Evolutionary conservation across 495 filamentous ascomycete species (phyloP).

Genomic region (Penicillium flavigenum): DNA sequence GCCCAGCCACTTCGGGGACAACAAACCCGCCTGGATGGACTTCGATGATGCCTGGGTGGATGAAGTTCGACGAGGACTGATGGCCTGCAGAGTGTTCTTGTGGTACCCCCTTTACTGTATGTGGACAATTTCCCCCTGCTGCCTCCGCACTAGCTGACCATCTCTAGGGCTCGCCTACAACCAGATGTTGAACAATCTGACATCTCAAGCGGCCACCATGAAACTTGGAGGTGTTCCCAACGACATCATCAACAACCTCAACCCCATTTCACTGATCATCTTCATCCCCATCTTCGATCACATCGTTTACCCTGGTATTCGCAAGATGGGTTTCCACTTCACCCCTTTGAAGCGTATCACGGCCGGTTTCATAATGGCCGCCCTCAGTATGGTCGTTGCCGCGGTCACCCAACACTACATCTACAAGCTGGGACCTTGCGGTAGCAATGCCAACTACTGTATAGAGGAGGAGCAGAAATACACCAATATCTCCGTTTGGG

Average conservation of each 20-base stretch:
- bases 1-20: constrained; percentile 53
- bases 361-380: constrained; percentile 60
- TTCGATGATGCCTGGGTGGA: constrained; percentile 77
- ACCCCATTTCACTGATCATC: constrained; percentile 74
- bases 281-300: constrained; percentile 74
- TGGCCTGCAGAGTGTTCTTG: constrained; percentile 65
- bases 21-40: constrained; percentile 58
- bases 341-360: constrained; percentile 75
- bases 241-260: constrained; percentile 75
- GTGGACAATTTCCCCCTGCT: background rate
- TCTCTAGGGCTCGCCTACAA: constrained; percentile 54
- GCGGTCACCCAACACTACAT: constrained; percentile 68
- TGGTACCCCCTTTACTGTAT: constrained; percentile 68
- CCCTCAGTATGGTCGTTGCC: constrained; percentile 64
- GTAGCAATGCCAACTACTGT: constrained; percentile 52
- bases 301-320: constrained; percentile 65
- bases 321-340: constrained; percentile 61
- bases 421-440: constrained; percentile 62
- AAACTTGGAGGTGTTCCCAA: constrained; percentile 68
- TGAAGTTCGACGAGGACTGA: constrained; percentile 65
- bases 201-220: constrained; percentile 73
- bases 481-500: constrained; percentile 59
- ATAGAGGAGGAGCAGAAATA: constrained; percentile 29
- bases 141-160: background rate
- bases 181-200: constrained; percentile 67